Evolutionary conservation across 1,284 basidiomycete species (phyloP).

Genomic region (Rhodotorula sp.): DNA sequence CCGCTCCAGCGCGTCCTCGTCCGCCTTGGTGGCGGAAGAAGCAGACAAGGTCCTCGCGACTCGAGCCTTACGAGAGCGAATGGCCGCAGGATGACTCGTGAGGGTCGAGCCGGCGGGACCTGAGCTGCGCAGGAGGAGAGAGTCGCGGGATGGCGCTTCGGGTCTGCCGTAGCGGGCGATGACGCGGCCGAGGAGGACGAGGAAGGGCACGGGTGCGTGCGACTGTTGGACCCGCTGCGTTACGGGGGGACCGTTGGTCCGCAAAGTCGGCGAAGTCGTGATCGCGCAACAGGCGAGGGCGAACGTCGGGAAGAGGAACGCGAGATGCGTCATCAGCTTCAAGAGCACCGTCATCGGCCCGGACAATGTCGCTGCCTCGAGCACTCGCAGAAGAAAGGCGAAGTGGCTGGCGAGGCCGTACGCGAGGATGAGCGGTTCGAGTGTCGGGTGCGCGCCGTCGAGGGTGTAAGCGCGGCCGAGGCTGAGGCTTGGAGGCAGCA

Average conservation of each 20-base stretch:
- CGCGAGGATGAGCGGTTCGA: slow-evolving; percentile 11
- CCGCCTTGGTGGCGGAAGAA: not conserved
- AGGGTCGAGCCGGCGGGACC: not conserved
- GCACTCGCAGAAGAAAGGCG: slow-evolving; percentile 9
- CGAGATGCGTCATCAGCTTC: slow-evolving; percentile 17
- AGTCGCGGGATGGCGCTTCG: not conserved
- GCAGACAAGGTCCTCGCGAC: not conserved
- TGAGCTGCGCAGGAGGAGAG: not conserved
- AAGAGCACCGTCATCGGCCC: slow-evolving; percentile 30
- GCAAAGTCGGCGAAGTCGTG: not conserved
- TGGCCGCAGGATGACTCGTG: too few relatives aligned
- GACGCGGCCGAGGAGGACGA: slow-evolving; percentile 19
- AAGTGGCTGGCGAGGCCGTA: slow-evolving; percentile 7
- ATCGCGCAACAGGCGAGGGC: not conserved
- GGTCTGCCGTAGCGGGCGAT: slow-evolving; percentile 29
- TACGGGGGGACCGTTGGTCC: not conserved
- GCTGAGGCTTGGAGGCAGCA: not conserved
- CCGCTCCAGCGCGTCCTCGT: not conserved
- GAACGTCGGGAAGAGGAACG: slow-evolving; percentile 23
- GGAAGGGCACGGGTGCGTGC: not conserved
- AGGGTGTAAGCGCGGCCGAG: not conserved
- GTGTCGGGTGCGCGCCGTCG: not conserved
- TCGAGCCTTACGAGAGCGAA: slow-evolving; percentile 1
- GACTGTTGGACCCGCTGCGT: not conserved
- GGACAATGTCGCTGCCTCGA: slow-evolving; percentile 20